Evolutionary conservation across 176 grass and related monocot genomes (phyloP).

Genomic region (Secale cereale): DNA sequence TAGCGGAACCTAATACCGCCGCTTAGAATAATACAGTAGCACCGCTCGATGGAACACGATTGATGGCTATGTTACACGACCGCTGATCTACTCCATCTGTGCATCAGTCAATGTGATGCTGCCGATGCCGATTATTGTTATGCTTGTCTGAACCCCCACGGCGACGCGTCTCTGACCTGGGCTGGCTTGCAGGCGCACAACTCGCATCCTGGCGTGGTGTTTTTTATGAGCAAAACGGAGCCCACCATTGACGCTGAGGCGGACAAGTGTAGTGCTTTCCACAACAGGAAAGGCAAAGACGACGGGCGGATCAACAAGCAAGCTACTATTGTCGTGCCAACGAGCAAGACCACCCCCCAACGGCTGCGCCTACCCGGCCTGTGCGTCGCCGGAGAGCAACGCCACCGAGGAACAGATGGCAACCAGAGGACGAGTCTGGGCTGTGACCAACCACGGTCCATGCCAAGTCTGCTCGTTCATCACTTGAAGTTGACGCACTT

Average conservation of each 20-base stretch:
- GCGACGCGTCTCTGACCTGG: not conserved
- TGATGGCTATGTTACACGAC: not conserved
- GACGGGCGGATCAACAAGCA: not conserved
- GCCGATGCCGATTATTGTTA: too few species aligned
- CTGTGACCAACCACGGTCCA: too few species aligned
- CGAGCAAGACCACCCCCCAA: not conserved
- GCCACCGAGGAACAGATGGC: too few species aligned
- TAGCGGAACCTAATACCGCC: too few species aligned
- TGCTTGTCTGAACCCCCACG: not conserved
- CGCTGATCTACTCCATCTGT: not conserved
- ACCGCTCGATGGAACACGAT: too few species aligned
- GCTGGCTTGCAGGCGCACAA: not conserved
- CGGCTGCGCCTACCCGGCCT: not conserved
- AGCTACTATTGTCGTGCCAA: not conserved
- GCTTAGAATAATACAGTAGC: too few species aligned
- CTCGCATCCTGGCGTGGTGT: not conserved
- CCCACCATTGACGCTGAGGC: not conserved
- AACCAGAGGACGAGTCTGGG: too few species aligned
- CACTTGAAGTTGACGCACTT: too few species aligned
- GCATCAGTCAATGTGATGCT: not conserved
- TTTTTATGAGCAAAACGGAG: not conserved
- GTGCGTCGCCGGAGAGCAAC: not conserved
- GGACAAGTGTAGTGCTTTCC: not conserved
- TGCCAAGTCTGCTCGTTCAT: too few species aligned
- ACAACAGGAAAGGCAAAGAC: not conserved